Base-by-base conservation (phyloP, 805 yeast genomes). In the Metschnikowia kofuensis region DNA sequence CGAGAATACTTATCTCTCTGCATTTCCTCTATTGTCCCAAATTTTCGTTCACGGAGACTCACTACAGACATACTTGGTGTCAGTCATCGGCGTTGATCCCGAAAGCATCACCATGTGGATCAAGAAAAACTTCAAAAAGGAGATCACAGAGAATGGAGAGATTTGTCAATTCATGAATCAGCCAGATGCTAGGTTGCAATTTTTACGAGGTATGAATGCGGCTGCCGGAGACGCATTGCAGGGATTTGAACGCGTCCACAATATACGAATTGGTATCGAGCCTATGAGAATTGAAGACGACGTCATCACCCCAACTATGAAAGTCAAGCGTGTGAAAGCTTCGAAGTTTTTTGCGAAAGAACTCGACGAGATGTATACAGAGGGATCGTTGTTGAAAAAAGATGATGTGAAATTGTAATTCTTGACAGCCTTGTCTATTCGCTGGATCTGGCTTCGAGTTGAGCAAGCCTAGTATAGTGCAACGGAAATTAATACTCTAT, bases 1-100 rank as follows among this genome's bases (percentile, higher is more conserved):
- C 29, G 60, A 56, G 42, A 56, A 55, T 50, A 42, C 45, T 6
- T 56, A 56, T 36, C 49, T 56, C 10, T 72, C 85, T 0, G 68
- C 73, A 28, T 75, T 78, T 56, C 75, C 85, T 1, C 37, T 65
- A 2, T 60, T 82, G 14, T 60, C 76, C 4, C 89, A 84, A 64
- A 58, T 80, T 12, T 84, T 75, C 59, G 80, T 76, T 6, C 84
- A 83, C 58, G 92, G 92, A 35, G 84, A 84, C 61, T 75, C 87
- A 6, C 66, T 76, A 38, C 69, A 79, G 59, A 70, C 77, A 12
- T 81, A 55, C 59, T 66, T 86, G 52, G 84, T 86, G 15, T 89
- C 80, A 29, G 65, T 86, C 37, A 59, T 80, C 36, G 90, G 91
- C 31, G 65, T 85, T 41, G 87, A 84, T 44, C 75, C 77, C 2